Base-by-base conservation (phyloP, 495 filamentous ascomycete species). In the Lepraria neglecta region DNA sequence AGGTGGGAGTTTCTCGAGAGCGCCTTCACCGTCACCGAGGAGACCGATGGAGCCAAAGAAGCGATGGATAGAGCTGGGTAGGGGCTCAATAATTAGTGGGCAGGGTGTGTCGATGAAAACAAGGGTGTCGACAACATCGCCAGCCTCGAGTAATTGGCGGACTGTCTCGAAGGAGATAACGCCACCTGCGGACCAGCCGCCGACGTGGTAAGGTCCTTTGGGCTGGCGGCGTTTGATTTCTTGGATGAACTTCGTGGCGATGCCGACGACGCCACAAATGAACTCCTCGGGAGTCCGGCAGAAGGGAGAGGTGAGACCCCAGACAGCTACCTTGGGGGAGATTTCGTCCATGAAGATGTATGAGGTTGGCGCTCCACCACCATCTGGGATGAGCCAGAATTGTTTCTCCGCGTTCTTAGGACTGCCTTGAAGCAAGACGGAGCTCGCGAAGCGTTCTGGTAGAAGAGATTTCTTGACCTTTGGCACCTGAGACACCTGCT, bases 161-260 rank as follows among this genome's bases (percentile, higher is more conserved):
- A 84, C 84, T 27, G 89, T 87, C 68, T 95, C 90, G 69, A 89
- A 96, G 28, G 91, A 91, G 64, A 92, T 86, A 40, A 94, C 89
- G 46, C 91, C 91, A 55, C 91, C 91, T 10, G 90, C 91, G 24
- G 86, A 90, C 91, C 91, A 96, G 17, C 80, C 86, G 56, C 84
- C 84, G 44, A 87, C 72, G 67, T 80, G 76, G 71, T 87, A 87
- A 5, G 84, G 84, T 1, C 90, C 90, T 48, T 84, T 80, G 0
- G 91, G 83, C 74, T 91, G 79, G 38, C 88, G 84, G 62, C 89
- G 83, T 11, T 83, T 85, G 61, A 89, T 87, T 66, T 87, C 78
- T 28, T 81, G 79, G 14, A 86, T 74, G 64, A 84, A 86, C n/a
- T 79, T 74, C 19, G 77, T 74, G 24, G 82, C 82, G 35, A 83